A percentile compares a stretch with the other conserved stretches of the same genome.
Evolutionary conservation across 2,329 filamentous ascomycete species (phyloP).

Genomic region (Cryoendolithus antarcticus): DNA sequence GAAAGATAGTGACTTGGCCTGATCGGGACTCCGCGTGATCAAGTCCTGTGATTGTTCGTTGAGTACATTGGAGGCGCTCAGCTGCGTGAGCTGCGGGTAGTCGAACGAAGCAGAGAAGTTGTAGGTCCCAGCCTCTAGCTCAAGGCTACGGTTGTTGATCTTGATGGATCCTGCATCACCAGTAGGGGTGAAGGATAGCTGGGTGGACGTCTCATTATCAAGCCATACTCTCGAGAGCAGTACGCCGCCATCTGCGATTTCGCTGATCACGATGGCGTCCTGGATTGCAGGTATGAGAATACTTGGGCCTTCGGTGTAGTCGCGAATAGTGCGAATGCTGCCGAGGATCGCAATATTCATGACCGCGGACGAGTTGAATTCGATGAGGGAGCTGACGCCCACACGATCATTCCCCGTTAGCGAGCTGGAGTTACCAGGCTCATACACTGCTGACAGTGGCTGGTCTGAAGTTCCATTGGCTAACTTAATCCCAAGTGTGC

Average conservation of each 20-base stretch:
- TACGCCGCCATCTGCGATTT: constrained; percentile 31
- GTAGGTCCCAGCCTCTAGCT: constrained; percentile 43
- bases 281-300: constrained; percentile 43
- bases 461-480: constrained; percentile 37
- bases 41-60: constrained; percentile 36
- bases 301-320: constrained; percentile 48
- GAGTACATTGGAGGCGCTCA: constrained; percentile 39
- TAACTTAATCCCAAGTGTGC: constrained; percentile 40
- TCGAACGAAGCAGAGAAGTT: constrained; percentile 47
- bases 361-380: constrained; percentile 45
- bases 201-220: constrained; percentile 48
- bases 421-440: constrained; percentile 13
- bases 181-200: constrained; percentile 35
- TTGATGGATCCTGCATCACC: constrained; percentile 21
- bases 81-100: constrained; percentile 48
- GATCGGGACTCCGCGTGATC: constrained; percentile 32
- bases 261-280: constrained; percentile 34
- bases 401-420: constrained; percentile 30
- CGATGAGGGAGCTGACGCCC: constrained; percentile 37
- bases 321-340: constrained; percentile 50
- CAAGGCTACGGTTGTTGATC: constrained; percentile 32
- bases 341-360: constrained; percentile 47
- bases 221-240: constrained; percentile 46
- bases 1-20: constrained; percentile 46
- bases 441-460: constrained; percentile 37